A percentile compares a stretch with the other conserved stretches of the same genome.
Evolutionary conservation across 2,329 filamentous ascomycete species (phyloP).

Genomic region (Colletotrichum chrysophilum): DNA sequence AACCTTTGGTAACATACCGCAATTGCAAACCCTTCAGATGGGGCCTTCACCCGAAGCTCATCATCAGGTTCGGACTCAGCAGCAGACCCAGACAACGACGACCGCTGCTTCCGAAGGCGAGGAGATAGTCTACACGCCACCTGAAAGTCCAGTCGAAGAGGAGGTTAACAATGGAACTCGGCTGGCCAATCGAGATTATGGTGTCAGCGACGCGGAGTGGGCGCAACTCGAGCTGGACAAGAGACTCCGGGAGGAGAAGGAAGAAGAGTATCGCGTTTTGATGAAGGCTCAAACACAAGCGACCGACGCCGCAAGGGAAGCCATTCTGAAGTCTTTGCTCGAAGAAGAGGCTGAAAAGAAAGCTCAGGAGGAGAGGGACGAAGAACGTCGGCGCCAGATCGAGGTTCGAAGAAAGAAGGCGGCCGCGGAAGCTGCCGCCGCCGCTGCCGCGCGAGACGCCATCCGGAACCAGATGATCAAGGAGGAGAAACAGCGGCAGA

Average conservation of each 20-base stretch:
- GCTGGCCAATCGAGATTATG: neutral
- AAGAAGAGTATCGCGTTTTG: neutral
- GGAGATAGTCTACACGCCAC: neutral
- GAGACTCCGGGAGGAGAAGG: neutral
- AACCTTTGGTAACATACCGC: neutral
- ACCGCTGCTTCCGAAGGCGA: neutral
- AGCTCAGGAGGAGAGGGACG: constrained; percentile 39
- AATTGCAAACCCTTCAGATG: neutral
- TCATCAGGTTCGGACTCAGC: neutral
- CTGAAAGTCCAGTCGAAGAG: neutral
- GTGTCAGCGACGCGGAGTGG: neutral
- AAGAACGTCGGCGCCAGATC: constrained; percentile 38
- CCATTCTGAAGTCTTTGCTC: neutral
- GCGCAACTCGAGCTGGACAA: neutral
- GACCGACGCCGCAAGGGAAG: neutral
- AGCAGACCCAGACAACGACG: neutral
- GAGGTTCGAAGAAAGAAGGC: constrained; percentile 28
- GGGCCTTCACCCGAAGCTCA: neutral
- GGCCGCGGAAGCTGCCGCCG: neutral
- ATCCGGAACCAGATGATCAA: constrained; percentile 41
- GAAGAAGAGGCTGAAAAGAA: constrained; percentile 26
- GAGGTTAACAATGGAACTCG: neutral
- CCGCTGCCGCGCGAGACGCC: constrained; percentile 35
- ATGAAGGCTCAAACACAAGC: neutral
- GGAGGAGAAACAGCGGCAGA: constrained; percentile 42